phyloP scores from a whole-genome alignment of 176 grass and related monocot species.

The Carex myosuroides region DNA sequence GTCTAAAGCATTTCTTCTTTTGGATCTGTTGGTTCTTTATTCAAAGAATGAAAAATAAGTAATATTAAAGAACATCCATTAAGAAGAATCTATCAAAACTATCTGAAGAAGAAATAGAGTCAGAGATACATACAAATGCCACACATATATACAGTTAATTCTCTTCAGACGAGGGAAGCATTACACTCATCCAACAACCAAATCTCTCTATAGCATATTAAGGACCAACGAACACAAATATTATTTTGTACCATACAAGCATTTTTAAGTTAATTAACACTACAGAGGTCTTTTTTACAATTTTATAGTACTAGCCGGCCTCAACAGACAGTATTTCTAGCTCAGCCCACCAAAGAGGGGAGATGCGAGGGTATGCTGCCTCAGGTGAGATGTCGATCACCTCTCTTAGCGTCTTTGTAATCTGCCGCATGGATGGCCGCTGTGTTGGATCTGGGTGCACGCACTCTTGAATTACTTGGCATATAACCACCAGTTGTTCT shows the following conservation, averaged over 20 bases:
- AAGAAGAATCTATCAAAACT: neutral
- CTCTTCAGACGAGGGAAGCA: conserved; percentile 7
- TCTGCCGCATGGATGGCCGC: conserved; percentile 51
- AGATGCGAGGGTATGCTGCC: conserved; percentile 56
- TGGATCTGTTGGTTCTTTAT: neutral
- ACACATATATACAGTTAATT: conserved; percentile 11
- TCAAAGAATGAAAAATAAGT: neutral
- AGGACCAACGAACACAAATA: conserved; percentile 13
- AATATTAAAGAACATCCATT: neutral
- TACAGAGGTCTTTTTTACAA: conserved; percentile 1
- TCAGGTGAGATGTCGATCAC: conserved; percentile 60
- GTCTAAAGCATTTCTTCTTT: neutral
- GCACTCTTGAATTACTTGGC: conserved; percentile 62
- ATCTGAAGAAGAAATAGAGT: neutral
- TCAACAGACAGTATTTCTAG: conserved; percentile 83
- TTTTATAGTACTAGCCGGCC: conserved; percentile 38
- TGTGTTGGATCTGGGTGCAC: conserved; percentile 35
- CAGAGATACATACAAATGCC: neutral
- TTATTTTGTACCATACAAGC: neutral
- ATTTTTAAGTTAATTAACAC: conserved; percentile 9
- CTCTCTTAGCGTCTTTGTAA: conserved; percentile 39
- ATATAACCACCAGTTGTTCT: conserved; percentile 52
- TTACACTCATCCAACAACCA: conserved; percentile 10
- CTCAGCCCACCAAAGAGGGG: conserved; percentile 97
- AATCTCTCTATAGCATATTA: conserved; percentile 7